phyloP scores from a whole-genome alignment of 345 rosid species.

The Camelina sativa region DNA sequence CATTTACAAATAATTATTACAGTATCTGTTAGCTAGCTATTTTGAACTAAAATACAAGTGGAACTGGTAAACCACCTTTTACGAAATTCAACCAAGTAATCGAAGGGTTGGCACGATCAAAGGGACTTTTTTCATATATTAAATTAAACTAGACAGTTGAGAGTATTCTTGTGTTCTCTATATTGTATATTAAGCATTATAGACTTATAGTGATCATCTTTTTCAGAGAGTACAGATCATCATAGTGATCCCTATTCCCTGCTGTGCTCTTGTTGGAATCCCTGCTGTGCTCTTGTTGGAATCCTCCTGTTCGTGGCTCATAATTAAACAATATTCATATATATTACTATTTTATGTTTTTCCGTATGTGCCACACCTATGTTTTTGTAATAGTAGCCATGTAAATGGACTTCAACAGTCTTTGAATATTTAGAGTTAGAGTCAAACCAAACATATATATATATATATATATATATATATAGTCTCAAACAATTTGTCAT shows the following conservation, averaged over 20 bases:
- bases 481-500: background rate
- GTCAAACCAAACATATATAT: conserved; percentile 22
- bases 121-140: conserved; percentile 7
- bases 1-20: background rate
- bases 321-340: background rate
- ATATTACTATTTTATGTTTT: background rate
- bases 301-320: conserved; percentile 16
- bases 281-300: too few relatives aligned
- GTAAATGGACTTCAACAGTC: background rate
- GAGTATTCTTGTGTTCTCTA: background rate
- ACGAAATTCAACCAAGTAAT: conserved; percentile 38
- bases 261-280: too few relatives aligned
- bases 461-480: background rate
- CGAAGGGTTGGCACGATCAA: conserved; percentile 26
- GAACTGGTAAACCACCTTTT: conserved; percentile 36
- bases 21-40: conserved; percentile 11
- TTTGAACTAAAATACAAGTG: background rate
- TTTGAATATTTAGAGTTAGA: background rate
- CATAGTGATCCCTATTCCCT: too few relatives aligned
- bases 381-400: background rate
- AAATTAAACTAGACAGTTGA: background rate
- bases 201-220: background rate
- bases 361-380: background rate
- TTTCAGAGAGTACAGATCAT: background rate
- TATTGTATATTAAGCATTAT: background rate